Percentiles rank a stretch among this genome's conserved stretches.
These are phyloP conservation scores for Rhodotorula paludigena DNA, from an alignment of 768 basidiomycete species.

Conservation along the genomic window DNA sequence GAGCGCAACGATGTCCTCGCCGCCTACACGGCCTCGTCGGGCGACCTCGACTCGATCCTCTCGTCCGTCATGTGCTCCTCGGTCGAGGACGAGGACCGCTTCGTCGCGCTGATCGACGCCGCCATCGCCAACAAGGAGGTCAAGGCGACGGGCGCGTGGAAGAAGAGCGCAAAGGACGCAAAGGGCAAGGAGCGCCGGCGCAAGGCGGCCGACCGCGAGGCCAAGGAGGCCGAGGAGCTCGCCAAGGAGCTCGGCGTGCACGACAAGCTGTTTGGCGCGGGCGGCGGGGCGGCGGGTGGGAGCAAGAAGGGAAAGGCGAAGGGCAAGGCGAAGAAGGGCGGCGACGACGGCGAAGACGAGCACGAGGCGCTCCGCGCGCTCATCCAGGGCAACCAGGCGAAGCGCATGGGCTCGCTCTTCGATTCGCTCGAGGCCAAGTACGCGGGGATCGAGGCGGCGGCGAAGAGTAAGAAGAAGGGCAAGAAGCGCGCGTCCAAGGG, in stretches of 20 bases:
- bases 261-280: constrained; percentile 40
- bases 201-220: constrained; percentile 39
- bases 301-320: constrained; percentile 11
- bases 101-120: constrained; percentile 63
- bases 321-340: constrained; percentile 12
- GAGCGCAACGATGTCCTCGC: constrained; percentile 71
- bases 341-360: constrained; percentile 28
- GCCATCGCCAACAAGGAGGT: constrained; percentile 64
- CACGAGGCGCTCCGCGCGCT: constrained; percentile 39
- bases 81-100: constrained; percentile 75
- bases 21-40: constrained; percentile 67
- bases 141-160: constrained; percentile 57
- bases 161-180: constrained; percentile 66
- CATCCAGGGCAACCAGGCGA: constrained; percentile 37
- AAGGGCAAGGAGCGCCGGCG: constrained; percentile 53
- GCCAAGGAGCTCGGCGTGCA: constrained; percentile 44
- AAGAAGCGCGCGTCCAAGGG: constrained; percentile 43
- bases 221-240: constrained; percentile 40
- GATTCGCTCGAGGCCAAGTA: constrained; percentile 43
- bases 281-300: constrained; percentile 12
- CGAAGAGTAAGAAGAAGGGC: constrained; percentile 34
- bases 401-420: constrained; percentile 34
- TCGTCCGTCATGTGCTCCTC: constrained; percentile 78
- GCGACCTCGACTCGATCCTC: constrained; percentile 77
- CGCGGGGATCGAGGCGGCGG: constrained; percentile 21